phyloP scores from a whole-genome alignment of 352 stramenopile species.

The Saprolegnia diclina region DNA sequence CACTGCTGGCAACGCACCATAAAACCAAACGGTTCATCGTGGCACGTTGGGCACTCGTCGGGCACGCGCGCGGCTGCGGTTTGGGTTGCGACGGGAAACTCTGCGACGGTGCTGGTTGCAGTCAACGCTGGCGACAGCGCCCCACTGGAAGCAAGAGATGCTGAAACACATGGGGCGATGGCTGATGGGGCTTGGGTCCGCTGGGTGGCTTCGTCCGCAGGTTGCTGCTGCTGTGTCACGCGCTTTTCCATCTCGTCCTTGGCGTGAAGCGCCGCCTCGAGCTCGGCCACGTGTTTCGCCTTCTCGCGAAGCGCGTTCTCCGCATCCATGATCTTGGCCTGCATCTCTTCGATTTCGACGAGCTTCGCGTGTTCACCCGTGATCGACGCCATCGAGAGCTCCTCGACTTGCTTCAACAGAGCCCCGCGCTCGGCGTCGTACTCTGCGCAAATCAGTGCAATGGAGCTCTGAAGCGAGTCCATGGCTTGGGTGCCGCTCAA shows the following conservation, averaged over 20 bases:
- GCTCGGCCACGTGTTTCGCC: background rate
- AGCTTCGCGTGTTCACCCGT: constrained; percentile 19
- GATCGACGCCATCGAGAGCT: background rate
- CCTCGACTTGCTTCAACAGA: constrained; percentile 14
- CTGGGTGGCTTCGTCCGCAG: background rate
- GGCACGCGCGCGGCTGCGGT: constrained; percentile 7
- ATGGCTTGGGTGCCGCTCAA: constrained; percentile 39
- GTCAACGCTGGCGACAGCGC: constrained; percentile 28
- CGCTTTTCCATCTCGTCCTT: background rate
- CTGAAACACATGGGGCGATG: background rate
- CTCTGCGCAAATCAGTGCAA: constrained; percentile 35
- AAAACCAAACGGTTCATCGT: constrained; percentile 47
- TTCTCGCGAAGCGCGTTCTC: background rate
- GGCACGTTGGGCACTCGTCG: constrained; percentile 31
- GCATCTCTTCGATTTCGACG: constrained; percentile 11
- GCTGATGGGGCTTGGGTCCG: background rate
- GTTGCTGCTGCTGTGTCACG: background rate
- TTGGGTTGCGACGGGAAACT: background rate
- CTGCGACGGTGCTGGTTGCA: background rate
- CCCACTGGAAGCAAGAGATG: constrained; percentile 6
- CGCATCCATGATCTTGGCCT: constrained; percentile 16
- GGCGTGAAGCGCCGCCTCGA: background rate
- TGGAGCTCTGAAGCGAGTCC: constrained; percentile 37
- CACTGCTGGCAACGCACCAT: constrained; percentile 55
- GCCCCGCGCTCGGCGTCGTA: constrained; percentile 31